Percentiles rank a stretch among this genome's conserved stretches.
These are phyloP conservation scores for Colletotrichum sansevieriae DNA, from an alignment of 2,329 filamentous ascomycete species.

Conservation along the genomic window DNA sequence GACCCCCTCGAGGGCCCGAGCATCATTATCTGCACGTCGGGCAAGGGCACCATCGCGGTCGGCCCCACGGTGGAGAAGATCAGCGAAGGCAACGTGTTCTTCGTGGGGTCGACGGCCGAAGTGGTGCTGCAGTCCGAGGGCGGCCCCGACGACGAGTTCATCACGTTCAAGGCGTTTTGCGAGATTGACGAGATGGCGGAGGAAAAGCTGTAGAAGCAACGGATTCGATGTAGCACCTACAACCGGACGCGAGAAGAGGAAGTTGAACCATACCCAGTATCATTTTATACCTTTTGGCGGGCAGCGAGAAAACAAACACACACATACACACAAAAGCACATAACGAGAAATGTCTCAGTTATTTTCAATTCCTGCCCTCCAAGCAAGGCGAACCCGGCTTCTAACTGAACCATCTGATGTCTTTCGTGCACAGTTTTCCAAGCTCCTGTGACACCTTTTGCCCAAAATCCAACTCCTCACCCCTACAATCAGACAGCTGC, in stretches of 20 bases:
- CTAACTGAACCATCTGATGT: conserved; percentile 1
- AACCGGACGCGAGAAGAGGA: background rate
- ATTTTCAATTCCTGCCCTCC: background rate
- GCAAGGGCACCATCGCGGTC: conserved; percentile 85
- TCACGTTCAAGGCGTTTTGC: conserved; percentile 94
- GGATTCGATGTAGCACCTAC: background rate
- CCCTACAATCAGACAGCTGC: conserved; percentile 3
- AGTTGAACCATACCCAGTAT: conserved; percentile 36
- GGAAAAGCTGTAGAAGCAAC: conserved; percentile 47
- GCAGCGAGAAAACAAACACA: background rate
- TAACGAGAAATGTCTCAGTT: conserved; percentile 6
- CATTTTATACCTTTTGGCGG: background rate
- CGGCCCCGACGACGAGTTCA: conserved; percentile 76
- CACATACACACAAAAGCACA: background rate
- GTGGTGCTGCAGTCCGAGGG: conserved; percentile 79
- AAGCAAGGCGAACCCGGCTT: background rate
- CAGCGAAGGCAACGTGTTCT: conserved; percentile 81
- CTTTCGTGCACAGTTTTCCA: background rate
- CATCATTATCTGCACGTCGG: conserved; percentile 90
- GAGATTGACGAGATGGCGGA: conserved; percentile 72
- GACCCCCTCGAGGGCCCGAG: conserved; percentile 89
- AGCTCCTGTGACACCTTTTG: background rate
- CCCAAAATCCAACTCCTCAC: too few relatives aligned
- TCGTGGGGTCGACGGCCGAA: conserved; percentile 90
- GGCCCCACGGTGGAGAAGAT: conserved; percentile 84